Conservation (phyloP, 768 basidiomycete genomes). For the Serendipita sp. region DNA sequence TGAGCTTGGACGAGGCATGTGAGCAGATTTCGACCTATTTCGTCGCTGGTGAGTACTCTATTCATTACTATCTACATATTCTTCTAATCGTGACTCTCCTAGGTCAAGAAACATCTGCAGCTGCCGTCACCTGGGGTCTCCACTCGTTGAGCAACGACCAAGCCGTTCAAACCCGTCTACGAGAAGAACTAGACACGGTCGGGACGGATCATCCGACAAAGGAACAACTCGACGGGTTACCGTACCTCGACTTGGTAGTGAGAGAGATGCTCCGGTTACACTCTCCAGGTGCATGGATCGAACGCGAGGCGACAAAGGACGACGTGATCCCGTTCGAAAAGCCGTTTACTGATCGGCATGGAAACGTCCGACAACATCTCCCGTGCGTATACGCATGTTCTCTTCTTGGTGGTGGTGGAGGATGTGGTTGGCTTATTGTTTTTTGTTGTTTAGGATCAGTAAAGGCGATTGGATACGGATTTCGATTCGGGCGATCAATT, state of each 20-base stretch:
- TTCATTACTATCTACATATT: background rate
- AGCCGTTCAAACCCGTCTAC: conserved; percentile 2
- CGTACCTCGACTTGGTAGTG: conserved; percentile 13
- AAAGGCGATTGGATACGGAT: conserved; percentile 16
- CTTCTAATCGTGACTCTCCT: too few relatives aligned
- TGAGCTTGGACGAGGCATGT: conserved; percentile 47
- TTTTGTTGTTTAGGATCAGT: conserved; percentile 6
- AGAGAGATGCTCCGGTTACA: conserved; percentile 14
- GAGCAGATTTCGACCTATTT: conserved; percentile 44
- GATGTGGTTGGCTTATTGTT: conserved; percentile 7
- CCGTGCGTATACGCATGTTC: background rate
- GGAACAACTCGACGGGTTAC: conserved; percentile 10
- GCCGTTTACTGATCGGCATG: conserved; percentile 1
- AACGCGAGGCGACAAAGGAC: conserved; percentile 11
- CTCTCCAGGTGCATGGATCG: conserved; percentile 10
- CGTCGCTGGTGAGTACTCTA: conserved; percentile 30
- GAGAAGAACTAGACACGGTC: conserved; percentile 9
- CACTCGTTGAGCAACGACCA: background rate
- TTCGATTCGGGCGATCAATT: conserved; percentile 17
- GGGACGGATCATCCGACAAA: background rate
- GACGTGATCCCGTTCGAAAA: conserved; percentile 14
- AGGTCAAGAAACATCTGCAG: background rate
- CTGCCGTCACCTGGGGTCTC: conserved; percentile 2
- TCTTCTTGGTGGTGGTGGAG: background rate
- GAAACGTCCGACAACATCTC: background rate